These are phyloP conservation scores for Paracamarosporium sp. DNA, from an alignment of 2,329 filamentous ascomycete genomes.

Conservation along the genomic window DNA sequence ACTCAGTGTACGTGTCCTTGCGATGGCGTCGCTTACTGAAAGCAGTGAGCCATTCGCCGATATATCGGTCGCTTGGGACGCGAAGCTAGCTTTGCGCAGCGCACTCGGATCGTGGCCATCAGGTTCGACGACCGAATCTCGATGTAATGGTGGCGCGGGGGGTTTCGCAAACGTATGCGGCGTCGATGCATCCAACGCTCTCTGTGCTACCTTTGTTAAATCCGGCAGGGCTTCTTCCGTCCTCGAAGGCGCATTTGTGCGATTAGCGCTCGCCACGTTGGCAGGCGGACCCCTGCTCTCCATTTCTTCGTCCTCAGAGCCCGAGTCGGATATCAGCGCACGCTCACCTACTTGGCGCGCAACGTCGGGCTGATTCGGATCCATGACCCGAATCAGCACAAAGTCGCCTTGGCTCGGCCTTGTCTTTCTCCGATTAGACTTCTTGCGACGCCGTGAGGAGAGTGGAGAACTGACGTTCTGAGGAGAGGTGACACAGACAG, in stretches of 20 bases:
- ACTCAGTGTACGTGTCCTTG: constrained; percentile 15
- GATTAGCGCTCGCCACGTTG: constrained; percentile 2
- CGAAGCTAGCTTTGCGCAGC: constrained; percentile 13
- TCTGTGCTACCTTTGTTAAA: constrained; percentile 24
- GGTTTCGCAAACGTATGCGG: constrained; percentile 15
- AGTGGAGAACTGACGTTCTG: constrained; percentile 49
- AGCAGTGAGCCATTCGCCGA: constrained; percentile 14
- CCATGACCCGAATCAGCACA: constrained; percentile 71
- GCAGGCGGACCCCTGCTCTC: constrained; percentile 26
- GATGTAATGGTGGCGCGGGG: constrained; percentile 14
- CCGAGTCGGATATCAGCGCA: constrained; percentile 56
- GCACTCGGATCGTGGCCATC: constrained; percentile 16
- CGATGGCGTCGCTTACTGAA: constrained; percentile 12
- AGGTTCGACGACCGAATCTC: constrained; percentile 26
- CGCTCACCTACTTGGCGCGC: constrained; percentile 63
- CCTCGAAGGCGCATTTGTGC: constrained; percentile 10
- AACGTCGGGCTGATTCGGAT: constrained; percentile 70
- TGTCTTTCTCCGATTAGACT: constrained; percentile 60
- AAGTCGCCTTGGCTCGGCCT: constrained; percentile 67
- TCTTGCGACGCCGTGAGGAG: constrained; percentile 54
- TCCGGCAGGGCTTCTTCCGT: constrained; percentile 15
- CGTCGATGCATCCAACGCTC: constrained; percentile 18
- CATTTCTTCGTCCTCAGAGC: constrained; percentile 53
- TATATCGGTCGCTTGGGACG: constrained; percentile 11
- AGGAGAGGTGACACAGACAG: constrained; percentile 23